Base-by-base conservation (phyloP, 345 rosid genomes). In the Populus deltoides region DNA sequence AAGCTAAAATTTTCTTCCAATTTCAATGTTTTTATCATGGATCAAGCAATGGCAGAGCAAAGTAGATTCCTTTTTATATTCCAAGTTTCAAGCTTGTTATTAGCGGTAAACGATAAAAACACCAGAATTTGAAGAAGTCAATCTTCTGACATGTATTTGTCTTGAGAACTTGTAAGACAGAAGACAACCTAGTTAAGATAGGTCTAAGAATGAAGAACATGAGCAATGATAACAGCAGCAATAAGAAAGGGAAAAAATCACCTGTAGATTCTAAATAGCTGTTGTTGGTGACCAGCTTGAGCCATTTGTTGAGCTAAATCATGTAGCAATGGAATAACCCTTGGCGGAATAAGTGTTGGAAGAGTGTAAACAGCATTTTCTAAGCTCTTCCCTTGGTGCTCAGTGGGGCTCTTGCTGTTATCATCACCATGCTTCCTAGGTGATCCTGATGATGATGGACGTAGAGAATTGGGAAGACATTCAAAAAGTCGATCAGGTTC, bases 271-370 rank as follows among this genome's bases (percentile, higher is more conserved):
- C 89, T 86, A 76, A 90, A 93, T 20, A 91, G 86, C 78, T 95
- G 98, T 83, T 95, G 99, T 70, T 93, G 99, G 72, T 90, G 99
- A 55, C 96, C 97, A 77, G 98, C 93, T 81, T 85, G 92, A 82
- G 85, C 90, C 99, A 95, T 92, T 77, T 95, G 96, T 76, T 87
- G 87, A 16, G 97, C 89, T 77, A 92, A 81, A 82, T 91, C 94
- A 84, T 88, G 94, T 71, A 90, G 92, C 88, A 97, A 62, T 57
- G 97, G 97, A 5, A 94, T 57, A 87, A 97, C 93, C 77, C 97
- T 88, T 2, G 97, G 92, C 0, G 98, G 98, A 74, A 94, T 91
- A 75, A 94, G 94, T 70, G 93, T 85, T 27, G 91, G 97, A 71
- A 87, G 89, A n/a, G 88, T 91, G 75, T 86, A 93, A 73, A 90